Evolutionary conservation across 202 grass and related monocot species (phyloP).

Genomic region (Eragrostis tef): DNA sequence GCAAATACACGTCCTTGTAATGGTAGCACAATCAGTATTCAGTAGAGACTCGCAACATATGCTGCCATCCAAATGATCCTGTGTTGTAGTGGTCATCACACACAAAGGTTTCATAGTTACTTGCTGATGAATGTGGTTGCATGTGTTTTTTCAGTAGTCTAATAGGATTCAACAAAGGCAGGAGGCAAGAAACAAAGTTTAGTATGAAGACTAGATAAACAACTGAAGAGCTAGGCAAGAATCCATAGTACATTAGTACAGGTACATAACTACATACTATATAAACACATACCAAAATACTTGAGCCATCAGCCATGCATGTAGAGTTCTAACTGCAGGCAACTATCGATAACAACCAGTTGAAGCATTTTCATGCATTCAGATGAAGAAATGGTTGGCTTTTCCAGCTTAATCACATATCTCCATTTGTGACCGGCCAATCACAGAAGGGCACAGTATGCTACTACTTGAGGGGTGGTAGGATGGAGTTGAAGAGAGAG

Average conservation of each 20-base stretch:
- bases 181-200: background rate
- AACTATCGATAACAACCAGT: constrained; percentile 20
- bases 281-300: constrained; percentile 16
- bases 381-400: constrained; percentile 35
- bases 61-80: constrained; percentile 37
- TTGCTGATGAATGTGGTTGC: constrained; percentile 6
- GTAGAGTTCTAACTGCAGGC: constrained; percentile 19
- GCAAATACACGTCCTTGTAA: constrained; percentile 30
- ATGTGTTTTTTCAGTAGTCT: constrained; percentile 27
- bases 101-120: no score
- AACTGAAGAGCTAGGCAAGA: constrained; percentile 14
- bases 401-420: constrained; percentile 42
- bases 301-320: constrained; percentile 47
- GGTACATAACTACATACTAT: background rate
- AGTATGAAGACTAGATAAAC: background rate
- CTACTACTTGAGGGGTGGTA: constrained; percentile 40
- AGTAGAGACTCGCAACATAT: constrained; percentile 32
- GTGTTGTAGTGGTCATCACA: constrained; percentile 19
- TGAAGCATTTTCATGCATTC: constrained; percentile 30
- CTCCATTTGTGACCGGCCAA: constrained; percentile 35
- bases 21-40: constrained; percentile 12
- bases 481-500: constrained; percentile 26
- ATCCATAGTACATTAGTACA: background rate
- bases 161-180: background rate
- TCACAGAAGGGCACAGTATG: constrained; percentile 43